Conservation (phyloP, 352 stramenopile genomes). For the Aphanomyces euteiches region DNA sequence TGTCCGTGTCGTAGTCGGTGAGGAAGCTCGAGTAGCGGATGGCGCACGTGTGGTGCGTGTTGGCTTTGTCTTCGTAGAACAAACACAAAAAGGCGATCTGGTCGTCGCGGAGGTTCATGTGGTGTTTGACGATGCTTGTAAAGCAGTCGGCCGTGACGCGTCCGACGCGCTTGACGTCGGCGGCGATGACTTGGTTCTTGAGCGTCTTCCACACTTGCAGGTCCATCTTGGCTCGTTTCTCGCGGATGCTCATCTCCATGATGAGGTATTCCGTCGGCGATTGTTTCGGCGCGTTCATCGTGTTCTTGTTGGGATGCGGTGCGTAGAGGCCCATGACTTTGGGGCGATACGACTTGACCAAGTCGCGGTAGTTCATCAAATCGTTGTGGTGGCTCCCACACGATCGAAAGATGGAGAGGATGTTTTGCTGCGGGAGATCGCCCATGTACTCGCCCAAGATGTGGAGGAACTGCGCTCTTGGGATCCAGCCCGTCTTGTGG, state of each 20-base stretch:
- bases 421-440: slow-evolving; percentile 51
- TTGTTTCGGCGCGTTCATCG: slow-evolving; percentile 49
- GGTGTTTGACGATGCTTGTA: slow-evolving; percentile 42
- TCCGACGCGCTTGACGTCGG: slow-evolving; percentile 50
- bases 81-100: slow-evolving; percentile 67
- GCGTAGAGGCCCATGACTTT: slow-evolving; percentile 56
- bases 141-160: slow-evolving; percentile 51
- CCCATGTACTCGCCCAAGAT: slow-evolving; percentile 65
- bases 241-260: slow-evolving; percentile 66
- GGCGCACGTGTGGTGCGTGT: slow-evolving; percentile 50
- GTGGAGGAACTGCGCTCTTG: slow-evolving; percentile 53
- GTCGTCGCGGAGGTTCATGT: slow-evolving; percentile 51
- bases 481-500: slow-evolving; percentile 56
- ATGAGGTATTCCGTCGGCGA: slow-evolving; percentile 65
- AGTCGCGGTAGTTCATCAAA: slow-evolving; percentile 64
- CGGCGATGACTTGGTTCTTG: slow-evolving; percentile 52
- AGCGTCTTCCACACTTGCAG: slow-evolving; percentile 41
- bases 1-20: slow-evolving; percentile 54
- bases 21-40: slow-evolving; percentile 71
- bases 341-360: slow-evolving; percentile 64
- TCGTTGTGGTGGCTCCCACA: slow-evolving; percentile 63
- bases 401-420: slow-evolving; percentile 52
- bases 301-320: slow-evolving; percentile 40
- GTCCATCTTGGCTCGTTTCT: slow-evolving; percentile 47
- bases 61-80: slow-evolving; percentile 72